Base-by-base conservation (phyloP, 2,329 filamentous ascomycete species). In the Beauveria pseudobassiana region DNA sequence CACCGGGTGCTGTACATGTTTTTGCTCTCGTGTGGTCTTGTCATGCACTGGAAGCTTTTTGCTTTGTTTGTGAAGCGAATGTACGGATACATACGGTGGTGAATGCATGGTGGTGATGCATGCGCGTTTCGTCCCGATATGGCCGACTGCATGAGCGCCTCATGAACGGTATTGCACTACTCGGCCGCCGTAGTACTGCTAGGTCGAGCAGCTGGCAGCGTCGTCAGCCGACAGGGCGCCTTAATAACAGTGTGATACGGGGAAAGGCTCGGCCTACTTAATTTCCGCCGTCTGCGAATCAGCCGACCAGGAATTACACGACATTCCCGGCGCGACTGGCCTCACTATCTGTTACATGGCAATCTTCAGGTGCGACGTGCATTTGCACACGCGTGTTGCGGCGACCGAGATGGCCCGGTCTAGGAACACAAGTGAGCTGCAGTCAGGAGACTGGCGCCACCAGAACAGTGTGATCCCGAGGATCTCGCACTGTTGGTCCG, bases 1-100 rank as follows among this genome's bases (percentile, higher is more conserved):
- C 59, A 62, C 59, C 59, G 45, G 59, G 43, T 62, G 59, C 26
- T 62, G 59, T 56, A 56, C 45, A 45, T 61, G 20, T 4, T 38
- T 59, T 46, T 43, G 6, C 38, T 16, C 28, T 22, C 14, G 2
- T 12, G 30, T 38, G 34, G 5, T 38, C 14, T 38, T 38, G 34
- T 38, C 12, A 38, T 6, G 34, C 34, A 38, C 14, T 38, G 4
- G 12, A 10, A 38, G 7, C 3, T 22, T 57, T 57, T 48, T 38
- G 2, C 10, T 43, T 34, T 56, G 18, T 55, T 54, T 43, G 38
- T 43, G 22, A 54, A 22, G 50, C 50, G 30, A 53, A 18, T 18
- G 12, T n/a, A 43, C 12, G 12, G 5, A 10, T 34, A 12, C 30
- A 20, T 12, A 20, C 9, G 55, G 30, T 49, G 55, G 40, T 45